Conservation (phyloP, 1,284 basidiomycete genomes). For the Rhodofomes roseus region DNA sequence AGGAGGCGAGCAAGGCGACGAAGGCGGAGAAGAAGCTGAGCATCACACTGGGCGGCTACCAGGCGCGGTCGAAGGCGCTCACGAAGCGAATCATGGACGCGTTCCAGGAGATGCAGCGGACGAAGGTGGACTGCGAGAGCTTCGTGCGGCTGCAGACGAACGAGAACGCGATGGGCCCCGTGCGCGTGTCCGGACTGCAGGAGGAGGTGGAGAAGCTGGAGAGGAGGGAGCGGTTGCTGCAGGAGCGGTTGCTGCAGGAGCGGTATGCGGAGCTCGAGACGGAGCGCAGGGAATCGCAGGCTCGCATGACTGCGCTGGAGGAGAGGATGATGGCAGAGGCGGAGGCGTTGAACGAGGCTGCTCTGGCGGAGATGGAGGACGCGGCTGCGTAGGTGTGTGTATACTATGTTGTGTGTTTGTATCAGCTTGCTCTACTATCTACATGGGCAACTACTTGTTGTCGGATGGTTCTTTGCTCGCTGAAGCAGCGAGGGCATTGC, state of each 20-base stretch:
- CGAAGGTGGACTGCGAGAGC: conserved; percentile 71
- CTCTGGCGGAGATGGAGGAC: conserved; percentile 59
- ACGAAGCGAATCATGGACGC: conserved; percentile 63
- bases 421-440: not conserved
- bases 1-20: conserved; percentile 74
- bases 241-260: conserved; percentile 76
- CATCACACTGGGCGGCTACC: conserved; percentile 89
- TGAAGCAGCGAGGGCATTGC: not conserved
- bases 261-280: conserved; percentile 79
- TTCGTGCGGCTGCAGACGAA: conserved; percentile 70
- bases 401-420: not conserved
- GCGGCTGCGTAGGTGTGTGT: conserved; percentile 4
- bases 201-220: conserved; percentile 84
- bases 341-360: conserved; percentile 76
- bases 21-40: conserved; percentile 93
- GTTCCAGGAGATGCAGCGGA: conserved; percentile 67
- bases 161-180: conserved; percentile 74
- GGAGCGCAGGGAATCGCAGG: conserved; percentile 65
- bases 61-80: conserved; percentile 71
- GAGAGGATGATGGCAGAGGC: conserved; percentile 80
- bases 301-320: conserved; percentile 60
- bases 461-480: not conserved
- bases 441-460: not conserved
- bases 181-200: conserved; percentile 68
- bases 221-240: conserved; percentile 70